Conservation (phyloP, 768 basidiomycete genomes). For the Inosperma sp. region DNA sequence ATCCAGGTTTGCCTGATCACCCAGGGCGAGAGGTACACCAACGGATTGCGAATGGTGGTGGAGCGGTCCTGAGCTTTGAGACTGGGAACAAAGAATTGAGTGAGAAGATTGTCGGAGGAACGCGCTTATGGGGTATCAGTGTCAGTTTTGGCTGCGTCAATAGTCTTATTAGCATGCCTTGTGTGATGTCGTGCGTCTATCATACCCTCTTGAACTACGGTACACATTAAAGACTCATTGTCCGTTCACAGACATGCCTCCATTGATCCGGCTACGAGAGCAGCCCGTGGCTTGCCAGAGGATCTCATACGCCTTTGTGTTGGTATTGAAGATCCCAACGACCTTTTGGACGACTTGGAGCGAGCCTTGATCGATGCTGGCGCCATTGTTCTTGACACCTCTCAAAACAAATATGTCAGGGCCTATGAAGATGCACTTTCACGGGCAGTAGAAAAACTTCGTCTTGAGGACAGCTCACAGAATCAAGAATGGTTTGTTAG, state of each 20-base stretch:
- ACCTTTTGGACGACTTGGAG: slow-evolving; percentile 93
- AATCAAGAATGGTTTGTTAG: slow-evolving; percentile 77
- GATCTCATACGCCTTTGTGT: slow-evolving; percentile 97
- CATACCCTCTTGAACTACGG: slow-evolving; percentile 7
- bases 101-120: slow-evolving; percentile 88
- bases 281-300: slow-evolving; percentile 96
- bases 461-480: slow-evolving; percentile 32
- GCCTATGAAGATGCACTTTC: slow-evolving; percentile 39
- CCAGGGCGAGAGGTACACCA: slow-evolving; percentile 86
- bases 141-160: slow-evolving; percentile 99
- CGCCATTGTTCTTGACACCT: slow-evolving; percentile 62
- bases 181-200: slow-evolving; percentile 92
- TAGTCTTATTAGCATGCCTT: slow-evolving; percentile 98
- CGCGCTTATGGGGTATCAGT: slow-evolving; percentile 94
- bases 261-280: slow-evolving; percentile 91
- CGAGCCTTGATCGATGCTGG: slow-evolving; percentile 88
- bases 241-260: slow-evolving; percentile 75
- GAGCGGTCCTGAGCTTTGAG: slow-evolving; percentile 91
- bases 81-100: slow-evolving; percentile 89
- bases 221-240: slow-evolving; percentile 13
- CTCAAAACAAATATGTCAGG: slow-evolving; percentile 49
- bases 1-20: slow-evolving; percentile 83
- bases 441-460: slow-evolving; percentile 67
- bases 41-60: slow-evolving; percentile 85
- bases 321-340: slow-evolving; percentile 92